Evolutionary conservation across 2,329 filamentous ascomycete species (phyloP).

Genomic region (Colletotrichum graminicola): DNA sequence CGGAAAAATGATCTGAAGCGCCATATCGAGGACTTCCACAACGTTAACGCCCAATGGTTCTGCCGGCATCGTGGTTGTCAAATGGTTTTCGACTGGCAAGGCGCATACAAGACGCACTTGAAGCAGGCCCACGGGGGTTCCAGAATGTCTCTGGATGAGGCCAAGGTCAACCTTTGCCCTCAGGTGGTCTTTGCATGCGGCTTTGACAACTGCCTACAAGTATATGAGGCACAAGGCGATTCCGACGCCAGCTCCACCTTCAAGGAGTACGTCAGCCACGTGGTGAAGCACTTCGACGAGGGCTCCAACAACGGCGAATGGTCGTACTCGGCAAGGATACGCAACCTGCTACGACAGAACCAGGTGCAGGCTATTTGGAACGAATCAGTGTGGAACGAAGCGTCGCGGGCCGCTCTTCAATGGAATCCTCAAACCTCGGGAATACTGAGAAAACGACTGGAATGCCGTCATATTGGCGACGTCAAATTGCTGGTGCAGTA

Average conservation of each 20-base stretch:
- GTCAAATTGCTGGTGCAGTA: conserved; percentile 55
- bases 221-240: conserved; percentile 58
- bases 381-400: conserved; percentile 51
- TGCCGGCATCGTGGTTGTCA: conserved; percentile 59
- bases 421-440: conserved; percentile 59
- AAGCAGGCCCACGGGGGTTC: conserved; percentile 59
- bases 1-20: conserved; percentile 63
- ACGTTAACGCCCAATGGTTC: conserved; percentile 60
- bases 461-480: conserved; percentile 59
- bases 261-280: conserved; percentile 60
- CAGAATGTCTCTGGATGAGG: conserved; percentile 56
- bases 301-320: conserved; percentile 55
- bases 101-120: conserved; percentile 61
- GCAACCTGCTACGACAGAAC: conserved; percentile 58
- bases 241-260: conserved; percentile 55
- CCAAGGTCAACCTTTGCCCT: conserved; percentile 58
- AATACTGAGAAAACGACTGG: conserved; percentile 58
- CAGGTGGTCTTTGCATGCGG: conserved; percentile 64
- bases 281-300: conserved; percentile 62
- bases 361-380: conserved; percentile 55
- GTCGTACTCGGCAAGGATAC: conserved; percentile 59
- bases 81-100: conserved; percentile 62
- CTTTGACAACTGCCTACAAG: conserved; percentile 58
- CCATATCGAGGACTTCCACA: conserved; percentile 63
- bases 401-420: conserved; percentile 50